Conservation (phyloP, 2,329 filamentous ascomycete species). For the Fusarium sp. region DNA sequence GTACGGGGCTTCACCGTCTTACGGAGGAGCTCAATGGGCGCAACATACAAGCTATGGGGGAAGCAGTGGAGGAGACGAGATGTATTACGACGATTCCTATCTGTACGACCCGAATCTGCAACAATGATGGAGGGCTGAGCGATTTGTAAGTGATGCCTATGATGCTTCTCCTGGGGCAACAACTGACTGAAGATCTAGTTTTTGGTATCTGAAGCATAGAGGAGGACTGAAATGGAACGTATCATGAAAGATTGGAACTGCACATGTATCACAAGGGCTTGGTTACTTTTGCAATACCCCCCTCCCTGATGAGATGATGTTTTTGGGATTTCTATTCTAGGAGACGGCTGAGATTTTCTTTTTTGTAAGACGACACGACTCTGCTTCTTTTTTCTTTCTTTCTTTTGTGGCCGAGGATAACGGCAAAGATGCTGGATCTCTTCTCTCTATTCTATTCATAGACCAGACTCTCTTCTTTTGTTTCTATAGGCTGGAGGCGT, state of each 20-base stretch:
- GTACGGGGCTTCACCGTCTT: constrained; percentile 41
- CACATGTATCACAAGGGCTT: constrained; percentile 18
- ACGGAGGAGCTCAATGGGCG: constrained; percentile 33
- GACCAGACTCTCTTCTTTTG: constrained; percentile 18
- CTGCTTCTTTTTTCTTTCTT: background rate
- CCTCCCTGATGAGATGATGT: constrained; percentile 32
- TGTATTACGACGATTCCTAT: constrained; percentile 46
- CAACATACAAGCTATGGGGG: constrained; percentile 48
- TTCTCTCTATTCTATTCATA: constrained; percentile 29
- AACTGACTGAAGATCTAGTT: constrained; percentile 8
- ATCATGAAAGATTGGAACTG: constrained; percentile 33
- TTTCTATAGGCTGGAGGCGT: constrained; percentile 23
- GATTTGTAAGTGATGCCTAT: constrained; percentile 17
- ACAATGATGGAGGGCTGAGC: constrained; percentile 19
- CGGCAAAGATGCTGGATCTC: constrained; percentile 1
- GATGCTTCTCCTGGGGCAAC: background rate
- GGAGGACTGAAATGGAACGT: constrained; percentile 2
- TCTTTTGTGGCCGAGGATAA: background rate
- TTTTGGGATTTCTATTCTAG: constrained; percentile 22
- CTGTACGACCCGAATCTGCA: constrained; percentile 40
- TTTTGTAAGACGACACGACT: constrained; percentile 13
- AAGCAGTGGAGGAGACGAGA: constrained; percentile 48
- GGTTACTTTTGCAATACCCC: constrained; percentile 32
- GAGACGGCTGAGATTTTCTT: constrained; percentile 19
- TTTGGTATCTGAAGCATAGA: constrained; percentile 11